Base-by-base conservation (phyloP, 1,284 basidiomycete genomes). In the Cryptococcus hybrid region DNA sequence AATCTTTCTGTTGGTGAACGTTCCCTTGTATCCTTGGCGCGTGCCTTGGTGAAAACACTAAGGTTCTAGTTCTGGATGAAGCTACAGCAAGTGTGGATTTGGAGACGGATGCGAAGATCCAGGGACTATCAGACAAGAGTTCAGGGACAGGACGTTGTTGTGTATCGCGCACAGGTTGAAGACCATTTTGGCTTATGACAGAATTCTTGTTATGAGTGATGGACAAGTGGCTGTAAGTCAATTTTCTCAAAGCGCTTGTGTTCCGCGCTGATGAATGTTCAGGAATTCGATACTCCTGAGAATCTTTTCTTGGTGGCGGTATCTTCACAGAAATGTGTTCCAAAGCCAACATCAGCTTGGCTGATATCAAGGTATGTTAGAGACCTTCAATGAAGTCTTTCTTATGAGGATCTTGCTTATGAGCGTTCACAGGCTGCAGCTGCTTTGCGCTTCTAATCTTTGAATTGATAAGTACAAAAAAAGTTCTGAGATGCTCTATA, bases 131-230 rank as follows among this genome's bases (percentile, higher is more conserved):
- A 79, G 84, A 48, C 80, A 76, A 9, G 84, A 89, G 67, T 89
- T 89, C 71, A 78, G 75, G 45, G 82, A 84, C 66, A 82, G 82
- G 62, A 88, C 86, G 0, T 70, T 87, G 46, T 73, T 86, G 7
- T 86, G 84, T 67, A 88, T 89, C 61, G 87, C 87, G 7, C 83
- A 78, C 75, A 84, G 87, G 37, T 78, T 91, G 40, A 82, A 87
- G 53, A 92, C 90, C 0, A 91, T 93, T 66, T 81, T 92, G 54
- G 83, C 83, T 0, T 92, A 90, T 70, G 89, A 92, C 76, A 79
- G 86, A 11, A 88, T 92, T 56, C 81, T 82, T 11, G 82, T 84
- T 47, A 80, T 94, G 66, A 85, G 89, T 62, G 82, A 84, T 37
- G 91, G 91, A 43, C 60, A 64, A 36, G 71, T 88, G 8, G 88